These are phyloP conservation scores for Ochromonas danica DNA, from an alignment of 108 stramenopile species.

Conservation along the genomic window DNA sequence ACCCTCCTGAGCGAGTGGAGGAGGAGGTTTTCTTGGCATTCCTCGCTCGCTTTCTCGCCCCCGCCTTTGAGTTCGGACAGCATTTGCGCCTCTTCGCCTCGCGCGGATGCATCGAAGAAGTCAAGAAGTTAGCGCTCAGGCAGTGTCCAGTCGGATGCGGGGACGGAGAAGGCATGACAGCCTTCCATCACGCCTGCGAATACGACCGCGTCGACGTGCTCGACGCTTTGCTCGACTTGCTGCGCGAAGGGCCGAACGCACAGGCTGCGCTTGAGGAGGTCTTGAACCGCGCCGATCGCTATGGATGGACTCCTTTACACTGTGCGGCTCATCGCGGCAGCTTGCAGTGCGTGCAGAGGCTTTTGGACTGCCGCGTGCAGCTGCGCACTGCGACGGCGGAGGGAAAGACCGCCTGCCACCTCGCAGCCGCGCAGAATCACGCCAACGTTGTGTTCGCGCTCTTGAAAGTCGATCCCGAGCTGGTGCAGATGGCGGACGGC, in stretches of 20 bases:
- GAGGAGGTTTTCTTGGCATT: not conserved
- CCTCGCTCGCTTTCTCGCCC: not conserved
- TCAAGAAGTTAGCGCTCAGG: not conserved
- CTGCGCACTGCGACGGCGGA: not conserved
- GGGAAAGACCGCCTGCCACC: not conserved
- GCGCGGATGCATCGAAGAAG: not conserved
- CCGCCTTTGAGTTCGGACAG: constrained; percentile 19
- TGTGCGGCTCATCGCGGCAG: constrained; percentile 22
- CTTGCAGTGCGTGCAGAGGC: not conserved
- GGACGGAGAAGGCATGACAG: constrained; percentile 26
- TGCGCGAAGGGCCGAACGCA: not conserved
- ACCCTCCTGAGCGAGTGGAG: not conserved
- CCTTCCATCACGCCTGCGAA: constrained; percentile 29
- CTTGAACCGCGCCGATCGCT: not conserved
- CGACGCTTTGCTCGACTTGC: not conserved
- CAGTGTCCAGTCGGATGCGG: not conserved
- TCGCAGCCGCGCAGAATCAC: not conserved
- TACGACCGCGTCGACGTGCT: not conserved
- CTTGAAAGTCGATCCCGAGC: not conserved
- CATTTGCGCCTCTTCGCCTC: not conserved
- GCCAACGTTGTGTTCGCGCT: not conserved
- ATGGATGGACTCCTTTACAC: constrained; percentile 33
- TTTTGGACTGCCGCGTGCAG: not conserved
- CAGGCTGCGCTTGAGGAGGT: not conserved
- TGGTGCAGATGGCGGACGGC: not conserved